Base-by-base conservation (phyloP, 2,329 filamentous ascomycete species). In the Drechslerella coelobrocha region DNA sequence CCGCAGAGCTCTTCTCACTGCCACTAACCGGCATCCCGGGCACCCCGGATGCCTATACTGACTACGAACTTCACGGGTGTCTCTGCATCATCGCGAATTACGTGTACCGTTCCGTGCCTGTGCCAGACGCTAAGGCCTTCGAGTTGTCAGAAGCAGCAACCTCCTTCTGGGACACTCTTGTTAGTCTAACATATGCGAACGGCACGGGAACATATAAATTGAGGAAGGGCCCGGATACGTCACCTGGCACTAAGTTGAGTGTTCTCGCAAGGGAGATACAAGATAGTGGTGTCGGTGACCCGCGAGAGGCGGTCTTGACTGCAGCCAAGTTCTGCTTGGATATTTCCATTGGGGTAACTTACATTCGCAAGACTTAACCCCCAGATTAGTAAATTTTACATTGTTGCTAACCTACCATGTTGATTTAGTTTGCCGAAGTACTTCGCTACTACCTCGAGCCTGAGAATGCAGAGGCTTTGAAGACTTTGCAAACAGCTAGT, bases 361-460 rank as follows among this genome's bases (percentile, higher is more conserved):
- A 31, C 29, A 31, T 31, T 12, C 26, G n/a, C 17, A 9, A 14
- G 10, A 55, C 41, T 41, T 39, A 4, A 6, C 23, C 5, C 31
- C 8, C 7, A 8, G 7, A 37, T 17, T 19, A 47, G 17, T n/a
- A n/a, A n/a, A n/a, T n/a, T n/a, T n/a, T n/a, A n/a, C n/a, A n/a
- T n/a, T n/a, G n/a, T 27, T 19, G 6, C 17, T n/a, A 45, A 23
- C 27, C 26, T 54, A 51, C 31, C 23, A 6, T 27, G 21, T 9
- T 17, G 9, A 29, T 41, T 8, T 52, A 72, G 68, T 72, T 92
- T 76, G 85, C 88, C 1, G 88, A 90, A 79, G 82, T 88, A 1
- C 81, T 91, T 17, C 88, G 92, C 76, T 91, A 85, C 79, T 91
- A 89, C 76, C 82, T 92, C 4, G 83, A 84, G 0, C 80, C 83